These are phyloP conservation scores for Flaveria robusta DNA, from an alignment of 129 eudicot genomes.

Conservation along the genomic window DNA sequence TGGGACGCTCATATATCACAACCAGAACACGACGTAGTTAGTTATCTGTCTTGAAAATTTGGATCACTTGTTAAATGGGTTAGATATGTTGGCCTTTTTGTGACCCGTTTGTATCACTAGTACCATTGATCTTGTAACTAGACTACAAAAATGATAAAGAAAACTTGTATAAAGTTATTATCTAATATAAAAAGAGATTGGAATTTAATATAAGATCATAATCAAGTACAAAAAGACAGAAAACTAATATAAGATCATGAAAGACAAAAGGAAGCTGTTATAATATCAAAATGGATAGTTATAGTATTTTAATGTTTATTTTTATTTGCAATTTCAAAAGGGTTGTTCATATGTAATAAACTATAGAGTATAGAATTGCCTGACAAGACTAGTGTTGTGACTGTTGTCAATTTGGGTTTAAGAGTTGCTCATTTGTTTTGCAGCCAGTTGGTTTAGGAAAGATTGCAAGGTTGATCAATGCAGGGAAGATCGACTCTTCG, in stretches of 20 bases:
- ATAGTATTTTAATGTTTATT: neutral
- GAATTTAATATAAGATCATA: neutral
- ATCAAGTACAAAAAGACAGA: neutral
- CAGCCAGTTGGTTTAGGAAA: conserved; percentile 99
- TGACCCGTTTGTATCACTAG: neutral
- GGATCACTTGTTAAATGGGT: neutral
- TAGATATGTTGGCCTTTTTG: neutral
- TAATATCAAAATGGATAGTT: neutral
- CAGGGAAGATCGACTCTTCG: conserved; percentile 93
- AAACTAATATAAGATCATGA: neutral
- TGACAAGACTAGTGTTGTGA: neutral
- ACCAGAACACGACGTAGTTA: neutral
- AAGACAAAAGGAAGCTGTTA: neutral
- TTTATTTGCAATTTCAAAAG: neutral
- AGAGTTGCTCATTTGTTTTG: conserved; percentile 15
- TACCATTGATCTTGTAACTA: neutral
- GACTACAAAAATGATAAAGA: neutral
- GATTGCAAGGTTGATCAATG: conserved; percentile 88
- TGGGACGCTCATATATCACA: neutral
- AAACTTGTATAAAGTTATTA: neutral
- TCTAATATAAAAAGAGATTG: too few relatives aligned
- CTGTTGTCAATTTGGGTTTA: neutral
- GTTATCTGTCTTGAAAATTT: neutral
- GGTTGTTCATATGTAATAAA: neutral
- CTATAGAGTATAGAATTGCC: neutral